These are phyloP conservation scores for Coemansia sp. DNA, from an alignment of 192 early-diverging fungal genomes.

Conservation along the genomic window DNA sequence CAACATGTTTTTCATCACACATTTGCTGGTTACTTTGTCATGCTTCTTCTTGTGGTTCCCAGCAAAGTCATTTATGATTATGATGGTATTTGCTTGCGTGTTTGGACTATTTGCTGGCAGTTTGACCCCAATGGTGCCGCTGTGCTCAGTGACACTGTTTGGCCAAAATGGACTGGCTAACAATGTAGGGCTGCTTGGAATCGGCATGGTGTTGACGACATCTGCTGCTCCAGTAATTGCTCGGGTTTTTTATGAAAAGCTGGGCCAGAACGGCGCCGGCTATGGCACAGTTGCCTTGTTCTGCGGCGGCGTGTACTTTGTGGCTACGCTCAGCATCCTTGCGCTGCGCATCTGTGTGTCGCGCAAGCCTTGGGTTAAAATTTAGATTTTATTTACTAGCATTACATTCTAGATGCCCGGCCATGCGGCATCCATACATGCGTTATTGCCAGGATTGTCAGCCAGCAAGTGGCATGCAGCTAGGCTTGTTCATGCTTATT, in stretches of 20 bases:
- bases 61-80: slow-evolving; percentile 51
- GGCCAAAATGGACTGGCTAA: slow-evolving; percentile 51
- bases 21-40: slow-evolving; percentile 44
- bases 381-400: slow-evolving; percentile 6
- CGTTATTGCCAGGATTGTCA: too few relatives aligned
- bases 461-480: too few relatives aligned
- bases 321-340: slow-evolving; percentile 51
- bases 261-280: slow-evolving; percentile 47
- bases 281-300: slow-evolving; percentile 52
- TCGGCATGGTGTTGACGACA: slow-evolving; percentile 53
- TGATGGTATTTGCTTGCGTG: slow-evolving; percentile 52
- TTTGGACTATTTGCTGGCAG: slow-evolving; percentile 54
- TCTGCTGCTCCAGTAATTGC: slow-evolving; percentile 49
- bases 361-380: slow-evolving; percentile 42
- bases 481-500: not conserved
- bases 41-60: slow-evolving; percentile 55
- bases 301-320: slow-evolving; percentile 46
- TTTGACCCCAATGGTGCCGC: slow-evolving; percentile 50
- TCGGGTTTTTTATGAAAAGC: slow-evolving; percentile 46
- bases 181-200: slow-evolving; percentile 49
- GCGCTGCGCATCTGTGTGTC: slow-evolving; percentile 49
- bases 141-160: slow-evolving; percentile 55
- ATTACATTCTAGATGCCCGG: too few relatives aligned
- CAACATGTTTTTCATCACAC: slow-evolving; percentile 55
- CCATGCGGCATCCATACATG: too few relatives aligned